Conservation (phyloP, 441 rosid species). For the Brassica hybrid region DNA sequence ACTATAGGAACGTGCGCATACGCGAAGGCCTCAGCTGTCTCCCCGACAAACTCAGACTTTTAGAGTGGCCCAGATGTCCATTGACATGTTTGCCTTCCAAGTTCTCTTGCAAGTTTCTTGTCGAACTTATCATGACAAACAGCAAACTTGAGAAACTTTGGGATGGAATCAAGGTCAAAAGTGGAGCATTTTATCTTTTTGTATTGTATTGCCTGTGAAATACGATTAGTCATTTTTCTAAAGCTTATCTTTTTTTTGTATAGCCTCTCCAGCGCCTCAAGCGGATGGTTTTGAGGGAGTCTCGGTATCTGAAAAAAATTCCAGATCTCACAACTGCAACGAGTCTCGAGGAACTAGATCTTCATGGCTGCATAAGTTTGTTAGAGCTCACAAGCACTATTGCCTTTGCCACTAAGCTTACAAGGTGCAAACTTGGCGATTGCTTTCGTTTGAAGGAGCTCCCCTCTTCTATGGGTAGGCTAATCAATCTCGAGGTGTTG, state of each 20-base stretch:
- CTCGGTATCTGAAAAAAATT: conserved; percentile 13
- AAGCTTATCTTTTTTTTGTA: not conserved
- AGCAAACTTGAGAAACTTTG: conserved; percentile 41
- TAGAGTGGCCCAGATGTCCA: conserved; percentile 38
- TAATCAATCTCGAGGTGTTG: not conserved
- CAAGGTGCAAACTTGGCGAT: not conserved
- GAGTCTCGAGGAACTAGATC: not conserved
- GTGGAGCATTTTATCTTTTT: not conserved
- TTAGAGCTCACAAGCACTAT: conserved; percentile 11
- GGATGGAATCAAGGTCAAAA: conserved; percentile 39
- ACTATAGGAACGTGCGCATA: not conserved
- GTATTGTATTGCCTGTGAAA: not conserved
- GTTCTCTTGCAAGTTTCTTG: conserved; percentile 19
- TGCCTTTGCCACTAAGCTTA: conserved; percentile 9
- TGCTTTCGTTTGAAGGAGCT: conserved; percentile 33
- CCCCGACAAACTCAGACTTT: conserved; percentile 29
- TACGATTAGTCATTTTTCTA: not conserved
- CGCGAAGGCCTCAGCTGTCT: conserved; percentile 29
- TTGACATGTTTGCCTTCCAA: conserved; percentile 24
- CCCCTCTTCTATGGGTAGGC: not conserved
- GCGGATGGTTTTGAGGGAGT: not conserved
- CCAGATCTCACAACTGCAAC: conserved; percentile 23
- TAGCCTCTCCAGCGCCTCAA: conserved; percentile 28
- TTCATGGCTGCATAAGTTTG: not conserved
- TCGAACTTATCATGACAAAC: conserved; percentile 12